A percentile compares a stretch with the other conserved stretches of the same genome.
phyloP scores from a whole-genome alignment of 1,139 yeast genomes.

The Dujonia santamariae region DNA sequence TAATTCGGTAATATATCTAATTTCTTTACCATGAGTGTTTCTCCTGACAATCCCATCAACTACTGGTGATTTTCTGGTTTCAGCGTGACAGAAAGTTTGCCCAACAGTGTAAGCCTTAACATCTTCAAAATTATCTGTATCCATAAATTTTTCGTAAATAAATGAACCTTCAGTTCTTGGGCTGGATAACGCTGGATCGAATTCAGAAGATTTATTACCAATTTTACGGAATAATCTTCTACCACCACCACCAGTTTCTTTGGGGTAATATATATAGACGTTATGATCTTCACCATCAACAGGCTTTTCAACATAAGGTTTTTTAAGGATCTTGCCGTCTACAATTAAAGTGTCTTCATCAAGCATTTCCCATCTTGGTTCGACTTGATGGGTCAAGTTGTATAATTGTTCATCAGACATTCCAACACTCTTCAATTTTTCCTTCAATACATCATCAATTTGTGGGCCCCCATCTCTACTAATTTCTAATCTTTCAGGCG shows the following conservation, averaged over 20 bases:
- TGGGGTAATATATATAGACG: slow-evolving; percentile 87
- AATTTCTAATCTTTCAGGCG: slow-evolving; percentile 84
- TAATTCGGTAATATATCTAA: slow-evolving; percentile 82
- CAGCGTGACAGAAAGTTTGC: slow-evolving; percentile 88
- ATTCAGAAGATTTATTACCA: slow-evolving; percentile 95
- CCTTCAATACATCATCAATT: slow-evolving; percentile 59
- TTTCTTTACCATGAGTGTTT: slow-evolving; percentile 96
- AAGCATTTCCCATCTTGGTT: slow-evolving; percentile 86
- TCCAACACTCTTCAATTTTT: slow-evolving; percentile 36
- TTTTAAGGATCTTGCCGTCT: slow-evolving; percentile 65
- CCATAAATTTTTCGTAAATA: slow-evolving; percentile 94
- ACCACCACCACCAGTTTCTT: slow-evolving; percentile 95
- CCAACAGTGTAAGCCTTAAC: slow-evolving; percentile 99
- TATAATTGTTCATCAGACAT: slow-evolving; percentile 45
- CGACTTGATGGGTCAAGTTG: slow-evolving; percentile 60
- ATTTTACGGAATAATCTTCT: slow-evolving; percentile 90
- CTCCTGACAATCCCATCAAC: slow-evolving; percentile 98
- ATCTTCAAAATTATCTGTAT: slow-evolving; percentile 96
- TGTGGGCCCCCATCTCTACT: slow-evolving; percentile 97
- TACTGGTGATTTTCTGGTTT: slow-evolving; percentile 96
- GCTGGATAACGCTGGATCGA: slow-evolving; percentile 69
- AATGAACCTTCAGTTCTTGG: slow-evolving; percentile 92
- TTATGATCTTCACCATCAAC: slow-evolving; percentile 99
- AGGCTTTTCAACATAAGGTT: slow-evolving; percentile 98
- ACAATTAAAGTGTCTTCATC: slow-evolving; percentile 82